Percentiles rank a stretch among this genome's conserved stretches.
Conservation (phyloP, 768 basidiomycete genomes). For the Rhizopogon rudus region DNA sequence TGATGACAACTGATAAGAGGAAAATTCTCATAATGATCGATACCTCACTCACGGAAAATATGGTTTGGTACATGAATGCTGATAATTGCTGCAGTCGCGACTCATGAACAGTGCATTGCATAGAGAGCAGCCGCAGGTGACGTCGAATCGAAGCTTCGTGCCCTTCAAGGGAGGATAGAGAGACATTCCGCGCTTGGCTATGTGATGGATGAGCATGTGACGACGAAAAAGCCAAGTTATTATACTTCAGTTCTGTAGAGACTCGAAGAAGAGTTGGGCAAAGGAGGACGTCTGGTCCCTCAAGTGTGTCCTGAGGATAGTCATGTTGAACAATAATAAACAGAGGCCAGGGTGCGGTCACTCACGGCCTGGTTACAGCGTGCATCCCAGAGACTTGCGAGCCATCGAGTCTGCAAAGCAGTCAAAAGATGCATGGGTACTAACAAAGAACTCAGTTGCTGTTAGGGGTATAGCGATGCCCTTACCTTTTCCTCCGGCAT, state of each 20-base stretch:
- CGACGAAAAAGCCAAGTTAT: background rate
- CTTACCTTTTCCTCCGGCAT: constrained; percentile 38
- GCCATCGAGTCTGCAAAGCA: constrained; percentile 42
- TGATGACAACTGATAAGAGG: constrained; percentile 24
- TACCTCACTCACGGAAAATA: constrained; percentile 35
- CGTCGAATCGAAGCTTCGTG: constrained; percentile 36
- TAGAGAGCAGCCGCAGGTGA: constrained; percentile 30
- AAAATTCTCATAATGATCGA: background rate
- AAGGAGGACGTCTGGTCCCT: constrained; percentile 40
- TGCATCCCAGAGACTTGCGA: constrained; percentile 44
- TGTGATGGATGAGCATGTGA: constrained; percentile 1
- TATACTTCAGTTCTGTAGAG: constrained; percentile 38
- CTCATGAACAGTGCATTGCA: constrained; percentile 34
- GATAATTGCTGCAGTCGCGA: constrained; percentile 40
- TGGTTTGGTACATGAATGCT: constrained; percentile 33
- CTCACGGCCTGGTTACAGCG: background rate
- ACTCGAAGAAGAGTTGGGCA: constrained; percentile 36
- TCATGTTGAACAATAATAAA: background rate
- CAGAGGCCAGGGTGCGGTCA: background rate
- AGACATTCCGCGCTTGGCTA: constrained; percentile 38
- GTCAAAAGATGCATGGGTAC: constrained; percentile 27
- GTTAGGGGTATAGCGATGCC: background rate
- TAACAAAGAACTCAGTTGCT: constrained; percentile 13
- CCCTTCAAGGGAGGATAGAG: constrained; percentile 34
- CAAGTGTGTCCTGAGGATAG: constrained; percentile 11